phyloP scores from a whole-genome alignment of 345 rosid species.

The Mercurialis annua region DNA sequence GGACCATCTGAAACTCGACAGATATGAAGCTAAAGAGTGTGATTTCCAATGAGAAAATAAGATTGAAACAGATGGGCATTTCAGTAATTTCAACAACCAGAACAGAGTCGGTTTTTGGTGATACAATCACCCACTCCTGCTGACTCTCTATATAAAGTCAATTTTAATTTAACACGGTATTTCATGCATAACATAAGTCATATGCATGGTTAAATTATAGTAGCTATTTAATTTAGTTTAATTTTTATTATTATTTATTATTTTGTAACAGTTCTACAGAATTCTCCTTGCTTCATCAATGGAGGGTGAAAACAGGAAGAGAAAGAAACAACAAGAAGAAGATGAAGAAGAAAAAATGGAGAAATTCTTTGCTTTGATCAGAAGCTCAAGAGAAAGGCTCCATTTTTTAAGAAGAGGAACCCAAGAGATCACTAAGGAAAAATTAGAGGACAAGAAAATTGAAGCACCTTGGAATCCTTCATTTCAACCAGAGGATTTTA shows the following conservation, averaged over 20 bases:
- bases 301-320: conserved; percentile 41
- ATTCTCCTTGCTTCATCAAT: conserved; percentile 8
- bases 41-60: too few relatives aligned
- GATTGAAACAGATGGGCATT: not conserved
- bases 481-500: conserved; percentile 53
- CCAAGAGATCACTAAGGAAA: not conserved
- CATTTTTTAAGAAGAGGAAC: conserved; percentile 18
- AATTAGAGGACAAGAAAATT: conserved; percentile 10
- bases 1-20: too few relatives aligned
- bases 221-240: not conserved
- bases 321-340: conserved; percentile 32
- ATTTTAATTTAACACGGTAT: not conserved
- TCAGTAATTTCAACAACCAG: not conserved
- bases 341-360: conserved; percentile 48
- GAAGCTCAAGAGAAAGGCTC: conserved; percentile 41
- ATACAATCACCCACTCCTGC: not conserved
- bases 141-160: not conserved
- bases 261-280: not conserved
- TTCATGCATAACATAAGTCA: too few relatives aligned
- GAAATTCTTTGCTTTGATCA: conserved; percentile 52
- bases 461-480: conserved; percentile 35
- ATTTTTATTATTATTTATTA: not conserved
- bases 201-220: too few relatives aligned
- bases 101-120: not conserved
- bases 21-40: not conserved